These are phyloP conservation scores for Xeromyces bisporus DNA, from an alignment of 495 filamentous ascomycete species.

Conservation along the genomic window DNA sequence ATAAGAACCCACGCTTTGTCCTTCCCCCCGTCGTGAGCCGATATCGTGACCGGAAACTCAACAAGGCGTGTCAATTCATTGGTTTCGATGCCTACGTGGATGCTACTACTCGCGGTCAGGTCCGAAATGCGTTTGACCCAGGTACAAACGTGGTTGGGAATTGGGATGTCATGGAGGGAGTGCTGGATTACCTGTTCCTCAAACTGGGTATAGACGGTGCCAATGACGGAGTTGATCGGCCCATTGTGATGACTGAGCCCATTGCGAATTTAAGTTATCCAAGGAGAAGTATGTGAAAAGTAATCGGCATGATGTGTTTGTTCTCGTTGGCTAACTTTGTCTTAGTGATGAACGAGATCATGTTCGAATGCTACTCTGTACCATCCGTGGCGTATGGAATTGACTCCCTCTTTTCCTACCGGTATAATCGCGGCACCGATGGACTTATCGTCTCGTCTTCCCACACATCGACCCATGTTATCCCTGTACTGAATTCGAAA, in stretches of 20 bases:
- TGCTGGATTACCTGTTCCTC: constrained; percentile 82
- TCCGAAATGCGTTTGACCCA: constrained; percentile 79
- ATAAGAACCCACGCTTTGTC: constrained; percentile 55
- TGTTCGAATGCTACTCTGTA: constrained; percentile 86
- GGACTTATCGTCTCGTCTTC: constrained; percentile 85
- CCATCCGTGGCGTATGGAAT: constrained; percentile 85
- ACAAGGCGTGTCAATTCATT: constrained; percentile 75
- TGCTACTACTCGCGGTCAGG: constrained; percentile 78
- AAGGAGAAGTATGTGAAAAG: constrained; percentile 48
- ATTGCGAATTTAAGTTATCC: constrained; percentile 80
- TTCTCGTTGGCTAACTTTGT: constrained; percentile 6
- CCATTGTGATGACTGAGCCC: constrained; percentile 90
- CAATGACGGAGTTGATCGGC: constrained; percentile 56
- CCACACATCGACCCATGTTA: constrained; percentile 87
- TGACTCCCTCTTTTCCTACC: constrained; percentile 89
- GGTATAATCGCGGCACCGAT: constrained; percentile 73
- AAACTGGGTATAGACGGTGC: constrained; percentile 74
- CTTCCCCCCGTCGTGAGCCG: constrained; percentile 82
- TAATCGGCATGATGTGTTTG: neutral
- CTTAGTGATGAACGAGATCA: constrained; percentile 88
- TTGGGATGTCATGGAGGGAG: constrained; percentile 90
- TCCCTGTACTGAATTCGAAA: constrained; percentile 76
- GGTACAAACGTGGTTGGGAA: constrained; percentile 84
- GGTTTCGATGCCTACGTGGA: constrained; percentile 86
- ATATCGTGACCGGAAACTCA: constrained; percentile 83